Conservation (phyloP, 768 basidiomycete species). For the Suillus americanus region DNA sequence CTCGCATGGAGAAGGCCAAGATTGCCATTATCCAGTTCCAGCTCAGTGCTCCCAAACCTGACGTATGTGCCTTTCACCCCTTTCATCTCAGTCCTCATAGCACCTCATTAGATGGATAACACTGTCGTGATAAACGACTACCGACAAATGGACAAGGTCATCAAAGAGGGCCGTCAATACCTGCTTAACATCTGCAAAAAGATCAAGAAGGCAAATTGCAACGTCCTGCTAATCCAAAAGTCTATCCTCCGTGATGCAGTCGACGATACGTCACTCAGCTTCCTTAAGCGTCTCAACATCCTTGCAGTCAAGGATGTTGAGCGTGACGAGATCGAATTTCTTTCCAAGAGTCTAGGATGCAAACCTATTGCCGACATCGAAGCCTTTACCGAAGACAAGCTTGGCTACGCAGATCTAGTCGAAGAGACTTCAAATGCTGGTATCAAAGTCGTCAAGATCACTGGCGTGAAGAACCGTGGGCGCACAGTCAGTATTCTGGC, state of each 20-base stretch:
- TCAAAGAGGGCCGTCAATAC: constrained; percentile 98
- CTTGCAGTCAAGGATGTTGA: constrained; percentile 97
- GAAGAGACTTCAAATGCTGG: constrained; percentile 84
- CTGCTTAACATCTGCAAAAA: constrained; percentile 98
- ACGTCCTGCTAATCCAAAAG: constrained; percentile 98
- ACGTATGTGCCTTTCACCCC: constrained; percentile 52
- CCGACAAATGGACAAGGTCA: constrained; percentile 99
- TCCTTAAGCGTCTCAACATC: constrained; percentile 96
- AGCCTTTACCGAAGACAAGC: constrained; percentile 95
- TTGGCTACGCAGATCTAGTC: constrained; percentile 93
- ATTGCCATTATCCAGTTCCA: constrained; percentile 99
- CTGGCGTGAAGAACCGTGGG: constrained; percentile 92
- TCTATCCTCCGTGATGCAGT: constrained; percentile 99
- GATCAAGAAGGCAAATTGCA: constrained; percentile 99
- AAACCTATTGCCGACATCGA: constrained; percentile 98
- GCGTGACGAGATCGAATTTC: constrained; percentile 97
- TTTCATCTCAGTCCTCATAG: not conserved
- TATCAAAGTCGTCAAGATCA: constrained; percentile 90
- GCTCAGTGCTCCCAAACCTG: constrained; percentile 95
- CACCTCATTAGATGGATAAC: constrained; percentile 86
- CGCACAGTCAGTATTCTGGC: constrained; percentile 95
- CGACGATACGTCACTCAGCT: constrained; percentile 94
- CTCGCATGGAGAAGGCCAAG: constrained; percentile 96
- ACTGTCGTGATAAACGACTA: constrained; percentile 99
- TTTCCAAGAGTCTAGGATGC: constrained; percentile 91